Evolutionary conservation across 768 basidiomycete genomes (phyloP).

Genomic region (Pleurotus tuber-regium): DNA sequence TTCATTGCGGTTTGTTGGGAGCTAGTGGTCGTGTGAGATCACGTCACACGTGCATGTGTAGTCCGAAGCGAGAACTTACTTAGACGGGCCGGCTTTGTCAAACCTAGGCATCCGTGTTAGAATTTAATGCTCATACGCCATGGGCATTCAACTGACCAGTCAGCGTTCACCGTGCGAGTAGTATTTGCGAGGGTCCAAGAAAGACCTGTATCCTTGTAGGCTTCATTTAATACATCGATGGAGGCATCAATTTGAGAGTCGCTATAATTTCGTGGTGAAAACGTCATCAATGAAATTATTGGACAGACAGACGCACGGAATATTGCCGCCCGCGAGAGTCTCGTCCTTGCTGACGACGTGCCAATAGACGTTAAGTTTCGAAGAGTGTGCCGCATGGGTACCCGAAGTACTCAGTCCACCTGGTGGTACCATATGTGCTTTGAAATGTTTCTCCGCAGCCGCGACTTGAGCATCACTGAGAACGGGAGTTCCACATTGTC

Average conservation of each 20-base stretch:
- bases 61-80: neutral
- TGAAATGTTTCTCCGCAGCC: constrained; percentile 39
- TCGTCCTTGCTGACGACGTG: constrained; percentile 33
- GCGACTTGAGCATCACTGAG: constrained; percentile 30
- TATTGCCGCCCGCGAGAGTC: constrained; percentile 27
- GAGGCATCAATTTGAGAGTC: neutral
- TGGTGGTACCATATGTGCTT: constrained; percentile 30
- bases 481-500: constrained; percentile 38
- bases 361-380: constrained; percentile 29
- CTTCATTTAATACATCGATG: constrained; percentile 11
- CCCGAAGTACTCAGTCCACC: constrained; percentile 11
- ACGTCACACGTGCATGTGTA: neutral
- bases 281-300: no score
- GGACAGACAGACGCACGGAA: constrained; percentile 26
- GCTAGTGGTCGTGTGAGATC: neutral
- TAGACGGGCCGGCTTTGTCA: constrained; percentile 15
- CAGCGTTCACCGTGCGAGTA: constrained; percentile 38
- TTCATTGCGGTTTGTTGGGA: constrained; percentile 27
- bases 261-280: no score
- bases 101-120: constrained; percentile 22
- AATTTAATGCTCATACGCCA: neutral
- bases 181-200: constrained; percentile 32
- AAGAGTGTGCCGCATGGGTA: neutral
- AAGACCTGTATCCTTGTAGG: constrained; percentile 21
- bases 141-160: constrained; percentile 31